Base-by-base conservation (phyloP, 179 eudicot genomes). In the Gypsophila paniculata region DNA sequence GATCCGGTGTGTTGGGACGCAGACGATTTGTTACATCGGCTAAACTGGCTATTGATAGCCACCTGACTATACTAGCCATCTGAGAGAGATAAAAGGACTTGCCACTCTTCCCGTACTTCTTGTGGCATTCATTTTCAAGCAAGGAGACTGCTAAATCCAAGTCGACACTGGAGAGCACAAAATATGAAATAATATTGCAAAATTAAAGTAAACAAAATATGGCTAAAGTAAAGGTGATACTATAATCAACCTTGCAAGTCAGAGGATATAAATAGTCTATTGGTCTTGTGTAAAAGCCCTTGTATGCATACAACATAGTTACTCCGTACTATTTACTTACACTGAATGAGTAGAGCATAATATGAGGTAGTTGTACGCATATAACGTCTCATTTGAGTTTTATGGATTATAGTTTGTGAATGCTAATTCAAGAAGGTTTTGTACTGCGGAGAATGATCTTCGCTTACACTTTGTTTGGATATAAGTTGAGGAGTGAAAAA, bases 51-150 rank as follows among this genome's bases (percentile, higher is more conserved):
- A 85, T 76, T 42, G 98, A 86, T 57, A 93, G 82, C 98, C 98
- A 93, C 77, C 98, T 81, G 67, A 84, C 91, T 15, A 93, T 93
- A 69, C 96, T 83, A 42, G 98, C 97, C 79, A 93, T 79, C 85
- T 93, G 91, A 10, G 98, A 93, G 34, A 83, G 72, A 76, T 93
- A 93, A 73, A 91, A 85, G 21, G 97, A 86, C 75, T 93, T 91
- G 22, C 97, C 97, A 38, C 86, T 73, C 80, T 82, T 93, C 39
- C 80, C 88, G 53, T 83, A 91, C 68, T 89, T 91, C 74, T 81
- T 78, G 82, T 82, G 89, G 84, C 98, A 89, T 70, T 91, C 91
- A 11, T 79, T 81, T 77, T 93, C 98, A 17, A 93, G 88, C 64
- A 76, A 80, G 64, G 76, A 69, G 64, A 83, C 86, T 22, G 93